These are phyloP conservation scores for Macrophomina pseudophaseolina DNA, from an alignment of 2,329 filamentous ascomycete genomes.

Conservation along the genomic window DNA sequence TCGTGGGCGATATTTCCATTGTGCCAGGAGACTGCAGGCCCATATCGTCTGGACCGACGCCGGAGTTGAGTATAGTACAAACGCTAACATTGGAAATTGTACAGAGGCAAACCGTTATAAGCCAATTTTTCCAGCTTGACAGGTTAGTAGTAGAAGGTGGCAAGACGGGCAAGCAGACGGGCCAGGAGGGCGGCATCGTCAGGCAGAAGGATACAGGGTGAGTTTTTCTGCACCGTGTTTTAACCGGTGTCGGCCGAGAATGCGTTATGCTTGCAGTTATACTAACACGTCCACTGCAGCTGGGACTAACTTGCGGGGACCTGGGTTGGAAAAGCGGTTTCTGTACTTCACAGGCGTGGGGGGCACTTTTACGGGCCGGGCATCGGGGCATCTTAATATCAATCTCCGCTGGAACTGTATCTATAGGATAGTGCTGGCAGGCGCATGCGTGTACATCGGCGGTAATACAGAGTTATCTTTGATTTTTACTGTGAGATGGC, in stretches of 20 bases:
- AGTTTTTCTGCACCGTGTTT: conserved; percentile 37
- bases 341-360: conserved; percentile 9
- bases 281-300: background rate
- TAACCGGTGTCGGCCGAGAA: background rate
- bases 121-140: conserved; percentile 93
- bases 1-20: too few relatives aligned
- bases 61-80: background rate
- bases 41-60: background rate
- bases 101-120: conserved; percentile 93
- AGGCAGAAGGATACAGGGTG: conserved; percentile 82
- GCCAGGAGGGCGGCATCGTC: conserved; percentile 68
- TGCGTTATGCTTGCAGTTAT: background rate
- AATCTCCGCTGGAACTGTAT: conserved; percentile 23
- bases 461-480: conserved; percentile 9
- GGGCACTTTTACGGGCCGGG: conserved; percentile 3
- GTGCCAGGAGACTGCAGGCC: background rate
- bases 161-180: conserved; percentile 75
- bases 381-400: conserved; percentile 12
- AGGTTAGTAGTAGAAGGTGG: conserved; percentile 89
- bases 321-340: conserved; percentile 1
- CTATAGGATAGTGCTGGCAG: conserved; percentile 16
- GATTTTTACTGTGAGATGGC: background rate
- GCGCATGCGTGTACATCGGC: conserved; percentile 17
- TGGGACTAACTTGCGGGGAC: conserved; percentile 16
- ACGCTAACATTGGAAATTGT: background rate